A percentile compares a stretch with the other conserved stretches of the same genome.
Evolutionary conservation across 148 eudicot species (phyloP).

Genomic region (Amaranthus hypochondriacus): DNA sequence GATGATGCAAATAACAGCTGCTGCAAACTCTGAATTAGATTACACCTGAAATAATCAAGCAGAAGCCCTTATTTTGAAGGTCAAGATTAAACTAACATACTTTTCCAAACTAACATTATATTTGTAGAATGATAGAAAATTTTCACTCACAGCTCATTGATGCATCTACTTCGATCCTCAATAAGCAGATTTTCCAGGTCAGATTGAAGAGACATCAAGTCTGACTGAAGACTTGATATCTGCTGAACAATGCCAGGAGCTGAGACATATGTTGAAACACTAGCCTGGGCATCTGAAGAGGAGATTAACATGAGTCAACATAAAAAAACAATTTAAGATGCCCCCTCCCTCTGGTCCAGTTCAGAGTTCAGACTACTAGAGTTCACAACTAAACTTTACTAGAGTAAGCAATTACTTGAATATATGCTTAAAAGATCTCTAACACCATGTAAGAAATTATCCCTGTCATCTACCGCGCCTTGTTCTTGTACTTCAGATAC

Average conservation of each 20-base stretch:
- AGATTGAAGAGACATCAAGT: conserved; percentile 75
- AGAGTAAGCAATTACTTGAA: conserved; percentile 58
- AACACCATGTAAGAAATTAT: conserved; percentile 89
- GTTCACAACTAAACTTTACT: background rate
- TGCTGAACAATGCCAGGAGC: conserved; percentile 96
- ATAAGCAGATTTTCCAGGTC: conserved; percentile 90
- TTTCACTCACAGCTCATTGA: conserved; percentile 89
- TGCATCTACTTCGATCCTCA: conserved; percentile 86
- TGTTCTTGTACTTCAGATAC: conserved; percentile 91
- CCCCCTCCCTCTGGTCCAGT: background rate
- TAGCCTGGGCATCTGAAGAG: conserved; percentile 77
- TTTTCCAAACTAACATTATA: background rate
- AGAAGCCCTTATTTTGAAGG: conserved; percentile 9
- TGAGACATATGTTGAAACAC: conserved; percentile 78
- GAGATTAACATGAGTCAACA: conserved; percentile 11
- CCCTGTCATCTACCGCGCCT: conserved; percentile 98
- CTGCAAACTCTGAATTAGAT: conserved; percentile 85
- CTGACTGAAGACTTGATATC: conserved; percentile 79
- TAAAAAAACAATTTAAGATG: background rate
- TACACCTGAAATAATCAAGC: conserved; percentile 51
- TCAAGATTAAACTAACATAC: background rate
- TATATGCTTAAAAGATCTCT: conserved; percentile 93
- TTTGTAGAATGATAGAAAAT: background rate
- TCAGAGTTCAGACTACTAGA: background rate
- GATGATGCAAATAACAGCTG: conserved; percentile 92